Evolutionary conservation across 768 basidiomycete species (phyloP), one percentile per base, ranked within the genome.

Genomic region (Mycena latifolia): DNA sequence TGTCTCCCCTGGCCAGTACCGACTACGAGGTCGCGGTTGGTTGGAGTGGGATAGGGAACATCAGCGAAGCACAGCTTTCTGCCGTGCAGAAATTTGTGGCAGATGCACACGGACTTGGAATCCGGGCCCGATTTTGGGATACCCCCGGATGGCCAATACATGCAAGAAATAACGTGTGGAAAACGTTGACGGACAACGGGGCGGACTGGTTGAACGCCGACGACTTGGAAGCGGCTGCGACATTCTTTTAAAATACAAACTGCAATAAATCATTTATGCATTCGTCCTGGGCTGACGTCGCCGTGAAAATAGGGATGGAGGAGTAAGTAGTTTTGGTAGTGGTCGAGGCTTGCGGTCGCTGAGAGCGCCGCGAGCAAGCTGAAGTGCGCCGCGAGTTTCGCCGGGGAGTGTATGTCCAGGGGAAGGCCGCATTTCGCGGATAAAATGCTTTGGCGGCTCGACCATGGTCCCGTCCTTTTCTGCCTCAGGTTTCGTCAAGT

Each of bases 331-430:
- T 66, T 67, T 70, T 14, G 74, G 74, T 37, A 66, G 60, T 15
- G 76, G 65, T 12, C 69, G 66, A 22, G 48, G 48, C 7, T 50
- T 50, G 27, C 48, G 48, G 48, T 15, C 27, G n/a, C 48, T 29
- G 27, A 50, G 48, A 50, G 48, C 48, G 1, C 89, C 91, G 70
- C 83, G 84, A 31, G 87, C 85, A 11, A 92, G 74, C 53, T 80
- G 80, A 47, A 90, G 76, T 12, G 86, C 86, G 47, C 86, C 82
- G 45, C 84, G 82, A 28, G 80, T 82, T 52, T 91, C 89, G 43
- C 89, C 89, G 0, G 87, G 86, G 20, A 82, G 77, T 24, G 84
- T 84, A 65, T 88, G 84, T 33, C 91, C 91, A 35, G 33, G 33
- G 29, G 89, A 35, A 37, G 56, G 58, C 11, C 61, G 55, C 39